Evolutionary conservation across 768 basidiomycete species (phyloP).

Genomic region (Lactarius akahatsu): DNA sequence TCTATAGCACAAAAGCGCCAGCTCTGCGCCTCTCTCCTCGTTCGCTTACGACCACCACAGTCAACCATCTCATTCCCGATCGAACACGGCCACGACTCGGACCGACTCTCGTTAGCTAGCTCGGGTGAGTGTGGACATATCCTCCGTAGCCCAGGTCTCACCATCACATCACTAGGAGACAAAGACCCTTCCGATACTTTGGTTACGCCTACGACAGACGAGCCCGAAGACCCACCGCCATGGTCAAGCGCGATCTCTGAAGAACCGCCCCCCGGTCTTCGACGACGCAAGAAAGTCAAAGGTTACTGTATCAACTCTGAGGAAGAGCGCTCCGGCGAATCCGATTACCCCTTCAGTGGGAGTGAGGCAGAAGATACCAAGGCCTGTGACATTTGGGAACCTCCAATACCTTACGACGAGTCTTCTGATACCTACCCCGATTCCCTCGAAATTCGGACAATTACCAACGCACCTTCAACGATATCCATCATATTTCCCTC

Average conservation of each 20-base stretch:
- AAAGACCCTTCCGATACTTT: slow-evolving; percentile 26
- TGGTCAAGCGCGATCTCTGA: slow-evolving; percentile 21
- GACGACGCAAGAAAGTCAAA: slow-evolving; percentile 21
- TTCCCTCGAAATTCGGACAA: slow-evolving; percentile 26
- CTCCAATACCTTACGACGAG: slow-evolving; percentile 17
- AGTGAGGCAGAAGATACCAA: slow-evolving; percentile 31
- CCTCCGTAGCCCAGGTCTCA: neutral
- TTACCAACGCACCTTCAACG: neutral
- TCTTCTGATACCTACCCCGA: neutral
- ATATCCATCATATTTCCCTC: slow-evolving; percentile 27
- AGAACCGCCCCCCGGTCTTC: slow-evolving; percentile 16
- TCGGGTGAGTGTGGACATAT: slow-evolving; percentile 11
- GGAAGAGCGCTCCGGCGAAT: slow-evolving; percentile 35
- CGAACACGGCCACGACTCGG: slow-evolving; percentile 8
- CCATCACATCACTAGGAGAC: neutral
- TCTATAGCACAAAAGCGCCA: slow-evolving; percentile 24
- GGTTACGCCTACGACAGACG: slow-evolving; percentile 21
- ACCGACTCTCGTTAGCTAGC: slow-evolving; percentile 10
- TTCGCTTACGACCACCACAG: slow-evolving; percentile 25
- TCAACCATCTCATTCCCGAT: neutral
- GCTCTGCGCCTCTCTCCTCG: slow-evolving; percentile 21
- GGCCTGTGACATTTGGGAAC: slow-evolving; percentile 18
- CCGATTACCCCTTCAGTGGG: slow-evolving; percentile 41
- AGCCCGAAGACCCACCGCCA: slow-evolving; percentile 8
- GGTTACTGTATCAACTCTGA: slow-evolving; percentile 23